These are phyloP conservation scores for Chalaropsis ovoidea DNA, from an alignment of 2,329 filamentous ascomycete species.

Conservation along the genomic window DNA sequence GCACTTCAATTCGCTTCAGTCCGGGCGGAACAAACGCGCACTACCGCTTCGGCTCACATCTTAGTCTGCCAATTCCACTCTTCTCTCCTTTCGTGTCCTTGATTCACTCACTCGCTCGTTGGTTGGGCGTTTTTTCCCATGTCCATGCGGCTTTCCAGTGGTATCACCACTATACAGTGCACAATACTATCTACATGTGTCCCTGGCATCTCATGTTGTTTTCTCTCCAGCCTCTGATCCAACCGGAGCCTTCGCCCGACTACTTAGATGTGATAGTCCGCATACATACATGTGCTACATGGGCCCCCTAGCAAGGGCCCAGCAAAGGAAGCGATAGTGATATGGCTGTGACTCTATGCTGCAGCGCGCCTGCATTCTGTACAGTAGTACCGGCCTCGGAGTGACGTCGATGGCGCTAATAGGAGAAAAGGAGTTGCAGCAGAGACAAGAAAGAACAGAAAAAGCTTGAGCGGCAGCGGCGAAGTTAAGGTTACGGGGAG, in stretches of 20 bases:
- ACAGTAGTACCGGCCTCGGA: neutral
- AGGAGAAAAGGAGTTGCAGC: neutral
- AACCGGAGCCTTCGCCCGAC: neutral
- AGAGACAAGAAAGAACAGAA: neutral
- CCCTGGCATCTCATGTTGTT: neutral
- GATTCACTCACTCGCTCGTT: neutral
- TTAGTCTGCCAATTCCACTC: neutral
- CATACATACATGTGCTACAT: neutral
- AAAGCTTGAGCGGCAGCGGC: constrained; percentile 2
- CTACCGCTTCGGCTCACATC: neutral
- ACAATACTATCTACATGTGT: neutral
- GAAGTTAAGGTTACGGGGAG: neutral
- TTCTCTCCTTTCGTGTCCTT: neutral
- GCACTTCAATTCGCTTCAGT: neutral
- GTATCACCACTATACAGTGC: neutral
- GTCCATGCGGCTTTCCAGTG: neutral
- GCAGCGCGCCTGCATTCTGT: neutral
- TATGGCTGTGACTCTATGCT: constrained; percentile 28
- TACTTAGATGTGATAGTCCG: neutral
- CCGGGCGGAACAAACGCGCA: neutral
- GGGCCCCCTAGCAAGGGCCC: constrained; percentile 4
- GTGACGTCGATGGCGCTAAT: neutral
- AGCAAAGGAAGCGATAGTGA: constrained; percentile 27
- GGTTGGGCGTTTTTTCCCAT: neutral
- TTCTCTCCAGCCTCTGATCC: neutral